phyloP scores from a whole-genome alignment of 495 filamentous ascomycete species.

The Talaromyces trachyspermus region DNA sequence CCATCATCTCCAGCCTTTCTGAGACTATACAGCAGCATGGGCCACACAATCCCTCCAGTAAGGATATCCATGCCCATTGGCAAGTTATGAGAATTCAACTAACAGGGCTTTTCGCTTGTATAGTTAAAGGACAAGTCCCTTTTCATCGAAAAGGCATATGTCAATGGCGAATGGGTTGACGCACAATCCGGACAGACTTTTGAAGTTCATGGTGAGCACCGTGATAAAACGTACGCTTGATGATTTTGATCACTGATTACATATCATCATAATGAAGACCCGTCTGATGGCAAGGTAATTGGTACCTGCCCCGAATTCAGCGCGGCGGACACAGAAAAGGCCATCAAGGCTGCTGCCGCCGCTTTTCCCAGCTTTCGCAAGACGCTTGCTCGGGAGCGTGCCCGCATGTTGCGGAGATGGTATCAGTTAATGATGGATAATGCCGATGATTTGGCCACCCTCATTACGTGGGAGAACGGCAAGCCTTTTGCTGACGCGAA shows the following conservation, averaged over 20 bases:
- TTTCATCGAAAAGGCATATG: constrained; percentile 73
- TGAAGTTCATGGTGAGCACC: constrained; percentile 55
- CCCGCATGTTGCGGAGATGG: constrained; percentile 37
- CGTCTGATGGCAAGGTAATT: constrained; percentile 70
- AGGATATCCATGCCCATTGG: constrained; percentile 4
- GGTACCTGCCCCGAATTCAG: constrained; percentile 79
- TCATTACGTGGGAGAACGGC: constrained; percentile 65
- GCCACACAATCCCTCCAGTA: constrained; percentile 35
- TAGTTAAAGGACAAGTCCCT: constrained; percentile 79
- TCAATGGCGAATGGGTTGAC: constrained; percentile 78
- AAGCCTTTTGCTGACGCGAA: constrained; percentile 67
- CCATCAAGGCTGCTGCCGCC: constrained; percentile 66
- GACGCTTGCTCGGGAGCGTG: constrained; percentile 70
- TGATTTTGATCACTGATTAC: constrained; percentile 8
- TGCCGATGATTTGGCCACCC: constrained; percentile 58
- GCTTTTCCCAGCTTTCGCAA: constrained; percentile 72
- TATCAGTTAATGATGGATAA: constrained; percentile 64
- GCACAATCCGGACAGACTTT: constrained; percentile 74
- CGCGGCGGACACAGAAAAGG: constrained; percentile 62
- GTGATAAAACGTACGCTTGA: constrained; percentile 1
- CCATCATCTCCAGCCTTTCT: constrained; percentile 21
- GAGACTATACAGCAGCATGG: constrained; percentile 37
- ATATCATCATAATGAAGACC: constrained; percentile 45
- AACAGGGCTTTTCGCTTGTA: not conserved
- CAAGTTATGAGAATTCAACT: not conserved